phyloP scores from a whole-genome alignment of 2,329 filamentous ascomycete species.

The Aspergillus udagawae region DNA sequence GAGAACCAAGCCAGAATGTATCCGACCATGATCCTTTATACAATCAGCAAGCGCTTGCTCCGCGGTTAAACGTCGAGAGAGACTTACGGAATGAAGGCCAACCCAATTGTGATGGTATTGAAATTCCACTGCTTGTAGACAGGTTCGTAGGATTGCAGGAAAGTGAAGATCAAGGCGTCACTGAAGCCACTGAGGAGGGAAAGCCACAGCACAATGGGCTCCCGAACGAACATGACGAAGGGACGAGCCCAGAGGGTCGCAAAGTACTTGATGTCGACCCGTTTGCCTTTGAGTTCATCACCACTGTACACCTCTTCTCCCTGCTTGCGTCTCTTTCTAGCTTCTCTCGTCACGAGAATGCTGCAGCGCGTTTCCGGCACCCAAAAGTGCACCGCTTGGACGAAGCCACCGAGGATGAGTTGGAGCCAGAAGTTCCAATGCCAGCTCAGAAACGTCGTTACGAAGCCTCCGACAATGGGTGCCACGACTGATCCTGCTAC shows the following conservation, averaged over 20 bases:
- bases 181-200: slow-evolving; percentile 70
- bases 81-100: slow-evolving; percentile 19
- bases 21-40: slow-evolving; percentile 41
- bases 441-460: slow-evolving; percentile 51
- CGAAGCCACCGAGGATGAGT: slow-evolving; percentile 52
- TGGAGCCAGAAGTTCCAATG: slow-evolving; percentile 65
- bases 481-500: slow-evolving; percentile 68
- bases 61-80: background rate
- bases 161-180: slow-evolving; percentile 74
- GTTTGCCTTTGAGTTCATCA: slow-evolving; percentile 44
- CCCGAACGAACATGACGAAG: slow-evolving; percentile 69
- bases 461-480: slow-evolving; percentile 51
- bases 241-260: slow-evolving; percentile 56
- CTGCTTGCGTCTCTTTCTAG: slow-evolving; percentile 51
- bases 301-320: slow-evolving; percentile 65
- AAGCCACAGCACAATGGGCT: slow-evolving; percentile 68
- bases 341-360: slow-evolving; percentile 55
- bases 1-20: slow-evolving; percentile 53
- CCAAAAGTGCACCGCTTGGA: slow-evolving; percentile 49
- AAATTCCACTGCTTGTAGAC: slow-evolving; percentile 42
- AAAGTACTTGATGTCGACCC: slow-evolving; percentile 44
- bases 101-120: slow-evolving; percentile 14
- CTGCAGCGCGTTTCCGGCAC: slow-evolving; percentile 61
- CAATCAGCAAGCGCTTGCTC: background rate
- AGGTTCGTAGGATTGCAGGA: slow-evolving; percentile 65